A percentile compares a stretch with the other conserved stretches of the same genome.
These are phyloP conservation scores for Dissophora ornata DNA, from an alignment of 192 early-diverging fungal genomes.

Conservation along the genomic window DNA sequence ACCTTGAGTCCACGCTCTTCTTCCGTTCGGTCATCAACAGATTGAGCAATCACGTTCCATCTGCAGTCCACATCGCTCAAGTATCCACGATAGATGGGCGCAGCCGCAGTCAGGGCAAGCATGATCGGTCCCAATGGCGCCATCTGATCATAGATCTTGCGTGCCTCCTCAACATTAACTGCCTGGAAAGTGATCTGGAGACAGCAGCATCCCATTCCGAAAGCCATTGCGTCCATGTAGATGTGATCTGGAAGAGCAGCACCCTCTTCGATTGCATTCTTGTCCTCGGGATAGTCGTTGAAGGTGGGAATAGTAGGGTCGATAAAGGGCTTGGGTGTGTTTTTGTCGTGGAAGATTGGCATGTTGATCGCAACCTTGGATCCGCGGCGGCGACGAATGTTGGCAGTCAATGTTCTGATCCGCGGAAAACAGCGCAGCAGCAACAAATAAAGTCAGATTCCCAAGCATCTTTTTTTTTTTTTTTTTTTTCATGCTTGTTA, in stretches of 20 bases:
- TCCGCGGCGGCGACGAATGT: constrained; percentile 93
- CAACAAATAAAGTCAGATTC: constrained; percentile 6
- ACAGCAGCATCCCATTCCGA: constrained; percentile 99
- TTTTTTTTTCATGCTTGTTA: no score
- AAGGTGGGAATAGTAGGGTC: constrained; percentile 75
- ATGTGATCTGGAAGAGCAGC: constrained; percentile 90
- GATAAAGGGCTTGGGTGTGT: constrained; percentile 92
- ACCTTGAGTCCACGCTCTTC: constrained; percentile 90
- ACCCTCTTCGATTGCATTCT: constrained; percentile 76
- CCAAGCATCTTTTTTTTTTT: no score
- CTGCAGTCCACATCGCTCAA: constrained; percentile 95
- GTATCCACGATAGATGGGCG: constrained; percentile 95
- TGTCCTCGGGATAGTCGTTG: constrained; percentile 72
- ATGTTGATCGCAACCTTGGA: constrained; percentile 96
- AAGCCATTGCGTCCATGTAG: constrained; percentile 99
- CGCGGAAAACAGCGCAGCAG: neutral
- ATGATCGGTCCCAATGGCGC: constrained; percentile 92
- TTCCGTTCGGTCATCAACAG: constrained; percentile 92
- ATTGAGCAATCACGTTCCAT: constrained; percentile 95
- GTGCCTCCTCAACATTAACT: constrained; percentile 90
- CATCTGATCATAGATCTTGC: constrained; percentile 95
- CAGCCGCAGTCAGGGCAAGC: constrained; percentile 91
- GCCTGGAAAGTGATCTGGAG: constrained; percentile 99
- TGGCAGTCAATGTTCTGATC: constrained; percentile 85
- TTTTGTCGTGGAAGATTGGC: constrained; percentile 92